Conservation (phyloP, 495 filamentous ascomycete genomes). For the Tuber brumale region DNA sequence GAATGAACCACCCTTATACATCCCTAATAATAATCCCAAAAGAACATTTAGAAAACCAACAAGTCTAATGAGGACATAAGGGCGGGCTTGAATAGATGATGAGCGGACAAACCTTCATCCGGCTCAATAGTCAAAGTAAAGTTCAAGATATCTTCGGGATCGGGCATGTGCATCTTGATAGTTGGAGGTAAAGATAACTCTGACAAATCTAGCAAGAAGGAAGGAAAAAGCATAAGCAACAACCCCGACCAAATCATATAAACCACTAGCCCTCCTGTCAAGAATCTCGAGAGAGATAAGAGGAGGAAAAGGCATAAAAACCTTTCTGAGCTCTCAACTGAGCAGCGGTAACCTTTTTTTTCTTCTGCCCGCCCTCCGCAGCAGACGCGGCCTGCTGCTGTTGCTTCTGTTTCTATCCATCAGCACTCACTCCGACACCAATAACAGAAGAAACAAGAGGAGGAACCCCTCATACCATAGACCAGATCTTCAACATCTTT, state of each 20-base stretch:
- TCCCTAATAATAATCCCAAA: constrained; percentile 46
- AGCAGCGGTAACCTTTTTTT: constrained; percentile 96
- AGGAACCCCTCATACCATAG: constrained; percentile 62
- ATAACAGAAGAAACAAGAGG: constrained; percentile 10
- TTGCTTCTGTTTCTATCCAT: constrained; percentile 60
- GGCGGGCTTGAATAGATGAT: not conserved
- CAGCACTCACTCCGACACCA: constrained; percentile 9
- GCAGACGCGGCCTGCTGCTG: constrained; percentile 90
- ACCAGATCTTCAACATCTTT: constrained; percentile 97
- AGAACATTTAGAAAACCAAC: not conserved
- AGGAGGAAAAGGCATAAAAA: constrained; percentile 41
- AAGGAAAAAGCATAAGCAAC: not conserved
- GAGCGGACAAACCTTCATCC: constrained; percentile 59
- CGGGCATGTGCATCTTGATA: constrained; percentile 87
- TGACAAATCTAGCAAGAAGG: constrained; percentile 61
- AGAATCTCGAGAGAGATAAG: not conserved
- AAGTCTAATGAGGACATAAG: not conserved
- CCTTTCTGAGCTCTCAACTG: constrained; percentile 96
- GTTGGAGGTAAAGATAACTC: constrained; percentile 84
- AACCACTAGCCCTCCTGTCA: not conserved
- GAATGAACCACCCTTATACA: constrained; percentile 89
- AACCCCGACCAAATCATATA: not conserved
- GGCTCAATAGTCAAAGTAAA: constrained; percentile 90
- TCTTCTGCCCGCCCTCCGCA: constrained; percentile 72
- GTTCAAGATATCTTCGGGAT: constrained; percentile 94